Conservation (phyloP, 192 early-diverging fungal species). For the Podila verticillata region DNA sequence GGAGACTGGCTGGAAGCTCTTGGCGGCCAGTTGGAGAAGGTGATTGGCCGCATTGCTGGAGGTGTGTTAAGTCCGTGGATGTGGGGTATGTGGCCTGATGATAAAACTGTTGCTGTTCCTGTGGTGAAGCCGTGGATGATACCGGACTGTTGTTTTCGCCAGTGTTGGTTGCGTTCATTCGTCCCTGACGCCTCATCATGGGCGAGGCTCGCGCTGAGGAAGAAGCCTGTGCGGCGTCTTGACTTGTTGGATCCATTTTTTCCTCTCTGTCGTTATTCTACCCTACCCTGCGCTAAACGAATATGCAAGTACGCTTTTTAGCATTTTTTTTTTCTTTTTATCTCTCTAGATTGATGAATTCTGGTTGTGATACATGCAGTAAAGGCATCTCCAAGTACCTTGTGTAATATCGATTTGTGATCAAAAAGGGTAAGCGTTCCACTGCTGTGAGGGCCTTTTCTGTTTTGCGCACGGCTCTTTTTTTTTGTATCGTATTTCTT, state of each 20-base stretch:
- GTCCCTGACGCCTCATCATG: constrained; percentile 4
- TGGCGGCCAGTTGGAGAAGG: neutral
- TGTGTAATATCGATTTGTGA: no score
- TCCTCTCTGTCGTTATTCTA: neutral
- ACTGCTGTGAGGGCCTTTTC: no score
- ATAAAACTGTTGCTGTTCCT: constrained; percentile 5
- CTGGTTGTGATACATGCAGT: no score
- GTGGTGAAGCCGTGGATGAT: neutral
- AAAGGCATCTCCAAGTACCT: no score
- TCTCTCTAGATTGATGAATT: neutral
- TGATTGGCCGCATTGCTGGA: neutral
- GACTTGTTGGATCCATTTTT: neutral
- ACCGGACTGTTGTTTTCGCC: neutral
- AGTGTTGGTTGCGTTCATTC: neutral
- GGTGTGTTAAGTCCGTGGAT: neutral
- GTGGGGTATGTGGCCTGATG: neutral
- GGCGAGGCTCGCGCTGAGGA: constrained; percentile 8
- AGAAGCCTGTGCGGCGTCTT: constrained; percentile 1
- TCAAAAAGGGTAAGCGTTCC: no score
- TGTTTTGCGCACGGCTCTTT: no score
- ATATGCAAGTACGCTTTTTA: neutral
- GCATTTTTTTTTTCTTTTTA: neutral
- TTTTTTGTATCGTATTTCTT: neutral
- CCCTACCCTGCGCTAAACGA: neutral
- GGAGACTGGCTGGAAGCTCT: neutral